Percentiles rank a stretch among this genome's conserved stretches.
Evolutionary conservation across 2,329 filamentous ascomycete genomes (phyloP).

Genomic region (Ilyonectria robusta): DNA sequence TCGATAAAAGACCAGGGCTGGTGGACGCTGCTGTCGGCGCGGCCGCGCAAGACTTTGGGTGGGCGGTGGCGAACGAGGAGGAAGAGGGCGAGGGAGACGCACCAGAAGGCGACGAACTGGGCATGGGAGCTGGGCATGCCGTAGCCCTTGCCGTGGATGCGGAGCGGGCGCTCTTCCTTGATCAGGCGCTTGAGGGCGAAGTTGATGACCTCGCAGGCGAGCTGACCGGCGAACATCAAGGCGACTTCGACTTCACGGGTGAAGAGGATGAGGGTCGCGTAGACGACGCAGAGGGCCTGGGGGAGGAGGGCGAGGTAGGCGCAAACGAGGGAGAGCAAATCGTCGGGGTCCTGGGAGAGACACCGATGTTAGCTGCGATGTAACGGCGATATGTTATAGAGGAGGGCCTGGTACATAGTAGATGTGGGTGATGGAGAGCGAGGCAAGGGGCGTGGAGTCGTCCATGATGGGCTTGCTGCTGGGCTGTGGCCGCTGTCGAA

Average conservation of each 20-base stretch:
- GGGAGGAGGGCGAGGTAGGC: slow-evolving; percentile 96
- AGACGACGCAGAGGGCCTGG: slow-evolving; percentile 90
- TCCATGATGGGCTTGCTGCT: slow-evolving; percentile 40
- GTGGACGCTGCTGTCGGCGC: slow-evolving; percentile 29
- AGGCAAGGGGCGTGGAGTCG: slow-evolving; percentile 77
- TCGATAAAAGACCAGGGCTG: slow-evolving; percentile 73
- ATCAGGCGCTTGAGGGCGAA: slow-evolving; percentile 91
- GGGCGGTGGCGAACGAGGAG: slow-evolving; percentile 84
- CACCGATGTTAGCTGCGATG: slow-evolving; percentile 14
- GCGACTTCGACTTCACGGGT: slow-evolving; percentile 91
- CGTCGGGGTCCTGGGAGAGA: slow-evolving; percentile 81
- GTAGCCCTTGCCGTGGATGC: slow-evolving; percentile 92
- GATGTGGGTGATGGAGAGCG: slow-evolving; percentile 94
- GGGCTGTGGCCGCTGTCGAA: background rate
- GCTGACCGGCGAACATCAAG: slow-evolving; percentile 92
- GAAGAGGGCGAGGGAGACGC: slow-evolving; percentile 86
- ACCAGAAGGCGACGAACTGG: slow-evolving; percentile 95
- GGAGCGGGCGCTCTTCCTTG: slow-evolving; percentile 89
- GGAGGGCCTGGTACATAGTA: slow-evolving; percentile 79
- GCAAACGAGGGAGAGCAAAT: slow-evolving; percentile 87
- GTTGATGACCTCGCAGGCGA: slow-evolving; percentile 92
- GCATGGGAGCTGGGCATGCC: slow-evolving; percentile 97
- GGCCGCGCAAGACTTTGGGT: slow-evolving; percentile 49
- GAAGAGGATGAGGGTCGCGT: slow-evolving; percentile 90
- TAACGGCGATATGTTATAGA: background rate